These are phyloP conservation scores for Schizophyllum amplum DNA, from an alignment of 1,284 basidiomycete species.

Conservation along the genomic window DNA sequence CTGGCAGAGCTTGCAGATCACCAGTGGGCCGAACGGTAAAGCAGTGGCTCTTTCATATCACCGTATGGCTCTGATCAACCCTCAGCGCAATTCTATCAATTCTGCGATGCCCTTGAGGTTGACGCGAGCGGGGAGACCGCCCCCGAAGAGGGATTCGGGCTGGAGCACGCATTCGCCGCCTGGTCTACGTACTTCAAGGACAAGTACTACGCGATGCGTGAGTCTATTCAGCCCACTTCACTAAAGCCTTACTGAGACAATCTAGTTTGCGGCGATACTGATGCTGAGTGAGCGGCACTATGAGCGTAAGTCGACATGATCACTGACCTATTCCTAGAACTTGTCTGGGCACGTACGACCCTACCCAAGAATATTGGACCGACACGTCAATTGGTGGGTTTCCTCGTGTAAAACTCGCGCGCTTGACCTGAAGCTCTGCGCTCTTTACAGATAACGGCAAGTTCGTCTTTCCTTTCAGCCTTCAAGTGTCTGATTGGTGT, in stretches of 20 bases:
- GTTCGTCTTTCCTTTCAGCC: too few relatives aligned
- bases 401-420: neutral
- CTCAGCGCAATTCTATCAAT: constrained; percentile 44
- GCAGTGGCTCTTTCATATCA: neutral
- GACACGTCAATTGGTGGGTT: constrained; percentile 43
- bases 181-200: constrained; percentile 53
- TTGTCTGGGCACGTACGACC: constrained; percentile 53
- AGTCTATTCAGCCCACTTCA: constrained; percentile 17
- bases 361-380: constrained; percentile 38
- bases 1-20: constrained; percentile 52
- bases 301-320: neutral
- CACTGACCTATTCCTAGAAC: constrained; percentile 37
- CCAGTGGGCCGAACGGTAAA: constrained; percentile 26
- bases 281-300: constrained; percentile 6
- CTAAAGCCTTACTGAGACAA: neutral
- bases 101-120: constrained; percentile 70
- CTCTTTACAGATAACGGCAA: too few relatives aligned
- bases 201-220: constrained; percentile 23
- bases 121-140: constrained; percentile 47
- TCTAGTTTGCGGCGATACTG: constrained; percentile 10
- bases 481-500: too few relatives aligned
- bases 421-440: too few relatives aligned
- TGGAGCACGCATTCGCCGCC: constrained; percentile 49
- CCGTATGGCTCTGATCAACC: neutral
- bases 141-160: constrained; percentile 49